Percentiles rank a stretch among this genome's conserved stretches.
Conservation (phyloP, 805 yeast species). For the Babjeviella inositovora region DNA sequence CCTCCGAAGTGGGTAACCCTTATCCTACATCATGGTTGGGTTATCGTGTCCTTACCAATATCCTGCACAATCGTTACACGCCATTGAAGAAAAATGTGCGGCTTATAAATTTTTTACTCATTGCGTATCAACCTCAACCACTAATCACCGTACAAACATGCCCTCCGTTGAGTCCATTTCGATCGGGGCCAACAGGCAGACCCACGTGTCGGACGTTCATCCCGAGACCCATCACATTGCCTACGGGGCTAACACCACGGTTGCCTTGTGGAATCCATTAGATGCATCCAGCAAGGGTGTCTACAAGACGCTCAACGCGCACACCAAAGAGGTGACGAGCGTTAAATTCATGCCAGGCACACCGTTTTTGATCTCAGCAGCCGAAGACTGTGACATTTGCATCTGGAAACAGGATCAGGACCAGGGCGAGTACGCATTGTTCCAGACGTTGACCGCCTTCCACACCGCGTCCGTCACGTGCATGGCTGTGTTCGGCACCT, state of each 20-base stretch:
- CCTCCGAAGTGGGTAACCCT: too few relatives aligned
- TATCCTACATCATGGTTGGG: too few relatives aligned
- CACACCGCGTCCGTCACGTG: constrained; percentile 34
- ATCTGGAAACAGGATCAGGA: constrained; percentile 31
- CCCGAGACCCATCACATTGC: constrained; percentile 27
- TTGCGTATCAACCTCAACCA: too few relatives aligned
- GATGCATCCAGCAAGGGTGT: constrained; percentile 25
- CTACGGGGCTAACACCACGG: constrained; percentile 50
- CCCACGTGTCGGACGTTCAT: constrained; percentile 39
- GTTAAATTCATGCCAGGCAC: constrained; percentile 34
- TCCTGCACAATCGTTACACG: too few relatives aligned
- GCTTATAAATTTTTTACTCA: too few relatives aligned
- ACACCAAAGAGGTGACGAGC: constrained; percentile 45
- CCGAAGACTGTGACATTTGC: constrained; percentile 48
- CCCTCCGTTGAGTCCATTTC: constrained; percentile 36
- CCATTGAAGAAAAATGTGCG: too few relatives aligned
- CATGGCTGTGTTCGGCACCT: constrained; percentile 19
- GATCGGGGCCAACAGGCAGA: constrained; percentile 58
- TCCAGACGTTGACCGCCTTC: constrained; percentile 11
- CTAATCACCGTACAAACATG: too few relatives aligned
- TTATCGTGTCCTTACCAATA: too few relatives aligned
- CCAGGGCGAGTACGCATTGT: constrained; percentile 5
- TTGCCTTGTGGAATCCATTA: constrained; percentile 60
- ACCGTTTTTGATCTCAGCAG: constrained; percentile 34
- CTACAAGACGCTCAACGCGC: constrained; percentile 39